These are phyloP conservation scores for Boletus barrowsii DNA, from an alignment of 768 basidiomycete species.

Conservation along the genomic window DNA sequence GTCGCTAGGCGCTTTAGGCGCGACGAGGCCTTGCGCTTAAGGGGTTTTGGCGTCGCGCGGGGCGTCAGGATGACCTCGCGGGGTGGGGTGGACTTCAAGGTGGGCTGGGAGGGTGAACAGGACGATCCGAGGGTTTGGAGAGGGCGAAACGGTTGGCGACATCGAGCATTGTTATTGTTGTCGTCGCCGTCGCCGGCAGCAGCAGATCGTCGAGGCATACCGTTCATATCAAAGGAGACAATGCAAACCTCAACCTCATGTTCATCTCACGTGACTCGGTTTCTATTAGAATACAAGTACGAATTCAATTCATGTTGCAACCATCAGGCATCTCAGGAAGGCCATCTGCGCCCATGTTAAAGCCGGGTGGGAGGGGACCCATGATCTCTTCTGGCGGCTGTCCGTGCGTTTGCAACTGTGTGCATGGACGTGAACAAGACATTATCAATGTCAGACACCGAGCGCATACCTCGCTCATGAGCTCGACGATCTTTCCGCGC, in stretches of 20 bases:
- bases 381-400: slow-evolving; percentile 79
- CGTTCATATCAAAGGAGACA: slow-evolving; percentile 15
- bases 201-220: slow-evolving; percentile 15
- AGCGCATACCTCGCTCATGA: slow-evolving; percentile 68
- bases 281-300: neutral
- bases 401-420: slow-evolving; percentile 63
- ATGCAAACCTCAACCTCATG: neutral
- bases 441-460: neutral
- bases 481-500: slow-evolving; percentile 49
- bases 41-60: slow-evolving; percentile 35
- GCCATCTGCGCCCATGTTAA: slow-evolving; percentile 53
- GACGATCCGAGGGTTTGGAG: slow-evolving; percentile 9
- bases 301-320: slow-evolving; percentile 9
- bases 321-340: slow-evolving; percentile 42
- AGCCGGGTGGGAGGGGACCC: slow-evolving; percentile 78
- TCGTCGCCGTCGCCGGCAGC: slow-evolving; percentile 2
- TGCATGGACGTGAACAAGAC: neutral
- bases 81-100: slow-evolving; percentile 63
- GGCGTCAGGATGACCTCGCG: slow-evolving; percentile 50
- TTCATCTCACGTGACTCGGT: slow-evolving; percentile 13
- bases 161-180: neutral
- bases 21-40: slow-evolving; percentile 34
- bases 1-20: slow-evolving; percentile 19
- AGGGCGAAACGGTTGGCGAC: slow-evolving; percentile 21
- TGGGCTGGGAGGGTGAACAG: slow-evolving; percentile 45